phyloP scores from a whole-genome alignment of 176 grass and related monocot species.

The Guadua angustifolia region DNA sequence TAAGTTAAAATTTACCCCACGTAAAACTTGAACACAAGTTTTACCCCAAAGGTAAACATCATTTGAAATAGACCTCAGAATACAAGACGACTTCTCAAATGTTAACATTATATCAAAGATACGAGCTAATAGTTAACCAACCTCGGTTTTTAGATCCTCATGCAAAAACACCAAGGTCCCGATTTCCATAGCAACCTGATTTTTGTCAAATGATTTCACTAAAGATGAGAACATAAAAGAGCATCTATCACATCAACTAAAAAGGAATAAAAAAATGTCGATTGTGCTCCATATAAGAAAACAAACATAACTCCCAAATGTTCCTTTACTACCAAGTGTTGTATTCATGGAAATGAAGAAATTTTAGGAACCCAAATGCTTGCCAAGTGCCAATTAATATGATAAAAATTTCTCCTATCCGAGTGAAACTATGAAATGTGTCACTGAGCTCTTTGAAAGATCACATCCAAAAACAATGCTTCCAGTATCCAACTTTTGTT shows the following conservation, averaged over 20 bases:
- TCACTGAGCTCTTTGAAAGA: conserved; percentile 1
- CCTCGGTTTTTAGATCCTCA: conserved; percentile 57
- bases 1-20: background rate
- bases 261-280: background rate
- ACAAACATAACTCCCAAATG: conserved; percentile 13
- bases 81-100: background rate
- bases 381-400: background rate
- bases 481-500: background rate
- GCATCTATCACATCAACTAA: background rate
- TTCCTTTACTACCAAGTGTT: background rate
- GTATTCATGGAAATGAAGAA: background rate
- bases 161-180: conserved; percentile 93
- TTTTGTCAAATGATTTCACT: conserved; percentile 20
- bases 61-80: background rate
- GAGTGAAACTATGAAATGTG: background rate
- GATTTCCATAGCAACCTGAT: conserved; percentile 79
- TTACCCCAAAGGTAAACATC: conserved; percentile 35
- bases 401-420: background rate
- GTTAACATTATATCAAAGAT: background rate
- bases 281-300: background rate
- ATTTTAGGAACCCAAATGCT: background rate
- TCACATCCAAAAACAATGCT: background rate
- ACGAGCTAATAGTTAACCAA: conserved; percentile 36
- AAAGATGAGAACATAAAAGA: conserved; percentile 10
- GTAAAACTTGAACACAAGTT: too few species aligned